Evolutionary conservation across 2,329 filamentous ascomycete genomes (phyloP).

Genomic region (Epichloe hybrida): DNA sequence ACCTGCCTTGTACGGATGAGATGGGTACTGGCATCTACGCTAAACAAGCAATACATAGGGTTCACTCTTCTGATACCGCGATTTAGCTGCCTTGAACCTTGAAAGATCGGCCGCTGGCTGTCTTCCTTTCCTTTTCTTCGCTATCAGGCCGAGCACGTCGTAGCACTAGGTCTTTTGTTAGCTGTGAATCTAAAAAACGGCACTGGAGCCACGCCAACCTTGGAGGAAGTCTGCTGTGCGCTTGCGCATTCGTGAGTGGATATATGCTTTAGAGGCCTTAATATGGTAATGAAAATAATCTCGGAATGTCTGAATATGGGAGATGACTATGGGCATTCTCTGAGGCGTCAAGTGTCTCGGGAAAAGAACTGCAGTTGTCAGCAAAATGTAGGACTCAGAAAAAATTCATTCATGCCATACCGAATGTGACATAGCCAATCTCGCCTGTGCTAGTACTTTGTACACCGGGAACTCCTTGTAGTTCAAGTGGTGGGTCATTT

Average conservation of each 20-base stretch:
- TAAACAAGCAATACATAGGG: not conserved
- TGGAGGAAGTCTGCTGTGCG: constrained; percentile 97
- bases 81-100: constrained; percentile 32
- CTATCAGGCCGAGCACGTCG: constrained; percentile 89
- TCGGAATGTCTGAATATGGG: constrained; percentile 98
- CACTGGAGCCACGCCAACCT: constrained; percentile 41
- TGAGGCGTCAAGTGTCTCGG: constrained; percentile 85
- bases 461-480: constrained; percentile 78
- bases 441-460: constrained; percentile 63
- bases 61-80: not conserved
- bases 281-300: constrained; percentile 99
- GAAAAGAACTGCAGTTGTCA: constrained; percentile 60
- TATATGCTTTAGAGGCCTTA: constrained; percentile 98
- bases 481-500: constrained; percentile 83
- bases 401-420: constrained; percentile 34
- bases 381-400: not conserved
- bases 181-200: constrained; percentile 11
- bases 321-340: constrained; percentile 88
- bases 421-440: constrained; percentile 96
- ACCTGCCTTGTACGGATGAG: not conserved
- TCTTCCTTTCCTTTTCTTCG: constrained; percentile 97
- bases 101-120: constrained; percentile 91
- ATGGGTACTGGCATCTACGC: not conserved
- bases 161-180: constrained; percentile 48
- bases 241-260: constrained; percentile 95